phyloP scores from a whole-genome alignment of 1,284 basidiomycete species.

The Melanopsichium pennsylvanicum region DNA sequence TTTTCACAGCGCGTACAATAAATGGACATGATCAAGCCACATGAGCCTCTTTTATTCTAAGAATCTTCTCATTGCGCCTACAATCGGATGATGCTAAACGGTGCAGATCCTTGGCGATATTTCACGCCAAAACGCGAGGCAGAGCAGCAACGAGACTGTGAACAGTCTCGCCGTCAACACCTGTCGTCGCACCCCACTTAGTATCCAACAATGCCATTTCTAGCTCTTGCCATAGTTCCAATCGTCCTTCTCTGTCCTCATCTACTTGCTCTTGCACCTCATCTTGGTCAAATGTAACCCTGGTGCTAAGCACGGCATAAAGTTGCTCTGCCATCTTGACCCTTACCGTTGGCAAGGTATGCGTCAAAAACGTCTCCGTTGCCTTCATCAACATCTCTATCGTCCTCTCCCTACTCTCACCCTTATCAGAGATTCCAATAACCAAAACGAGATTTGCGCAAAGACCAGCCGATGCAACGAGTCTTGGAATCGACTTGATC shows the following conservation, averaged over 20 bases:
- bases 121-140: constrained; percentile 1
- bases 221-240: constrained; percentile 12
- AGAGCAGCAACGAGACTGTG: background rate
- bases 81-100: no score
- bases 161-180: background rate
- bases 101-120: no score
- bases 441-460: constrained; percentile 12
- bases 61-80: no score
- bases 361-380: constrained; percentile 8
- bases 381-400: background rate
- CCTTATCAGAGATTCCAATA: background rate
- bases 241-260: constrained; percentile 1
- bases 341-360: constrained; percentile 22
- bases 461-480: constrained; percentile 17
- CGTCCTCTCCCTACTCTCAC: background rate
- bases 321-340: constrained; percentile 28
- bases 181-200: constrained; percentile 12
- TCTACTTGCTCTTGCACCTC: constrained; percentile 15
- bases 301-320: constrained; percentile 27
- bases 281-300: background rate
- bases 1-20: no score
- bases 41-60: no score
- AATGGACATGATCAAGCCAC: no score
- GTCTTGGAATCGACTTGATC: constrained; percentile 19
- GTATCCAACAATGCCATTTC: constrained; percentile 29